phyloP scores from a whole-genome alignment of 176 grass and related monocot species.

The Zizania latifolia region DNA sequence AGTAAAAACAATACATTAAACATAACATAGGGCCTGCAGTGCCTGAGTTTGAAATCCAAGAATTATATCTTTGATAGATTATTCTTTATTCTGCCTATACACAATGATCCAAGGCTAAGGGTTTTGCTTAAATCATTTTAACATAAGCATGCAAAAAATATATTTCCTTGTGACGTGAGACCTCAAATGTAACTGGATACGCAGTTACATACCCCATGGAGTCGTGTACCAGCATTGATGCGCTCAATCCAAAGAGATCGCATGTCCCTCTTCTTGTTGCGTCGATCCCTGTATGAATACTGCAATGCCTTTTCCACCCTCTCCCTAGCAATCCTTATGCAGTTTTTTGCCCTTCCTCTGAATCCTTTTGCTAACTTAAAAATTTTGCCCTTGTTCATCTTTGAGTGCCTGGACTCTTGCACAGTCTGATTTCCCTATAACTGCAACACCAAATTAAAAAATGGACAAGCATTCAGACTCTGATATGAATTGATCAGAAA shows the following conservation, averaged over 20 bases:
- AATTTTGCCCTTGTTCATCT: conserved; percentile 90
- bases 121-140: not conserved
- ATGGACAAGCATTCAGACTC: not conserved
- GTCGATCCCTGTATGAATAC: conserved; percentile 83
- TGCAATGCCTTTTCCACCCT: conserved; percentile 87
- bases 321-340: conserved; percentile 80
- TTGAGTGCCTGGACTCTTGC: not conserved
- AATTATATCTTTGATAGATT: not conserved
- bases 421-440: not conserved
- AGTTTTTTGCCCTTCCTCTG: conserved; percentile 85
- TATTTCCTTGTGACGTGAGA: not conserved
- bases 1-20: not conserved
- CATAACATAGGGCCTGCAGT: not conserved
- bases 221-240: conserved; percentile 74
- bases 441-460: conserved; percentile 14
- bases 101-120: not conserved
- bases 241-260: conserved; percentile 91
- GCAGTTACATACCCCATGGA: conserved; percentile 70
- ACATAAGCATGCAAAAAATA: not conserved
- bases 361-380: conserved; percentile 92
- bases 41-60: not conserved
- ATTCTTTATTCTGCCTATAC: not conserved
- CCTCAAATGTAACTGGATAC: not conserved
- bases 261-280: conserved; percentile 95
- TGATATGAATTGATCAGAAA: not conserved